Evolutionary conservation across 305 asterid species (phyloP).

Genomic region (Monarda citriodora): DNA sequence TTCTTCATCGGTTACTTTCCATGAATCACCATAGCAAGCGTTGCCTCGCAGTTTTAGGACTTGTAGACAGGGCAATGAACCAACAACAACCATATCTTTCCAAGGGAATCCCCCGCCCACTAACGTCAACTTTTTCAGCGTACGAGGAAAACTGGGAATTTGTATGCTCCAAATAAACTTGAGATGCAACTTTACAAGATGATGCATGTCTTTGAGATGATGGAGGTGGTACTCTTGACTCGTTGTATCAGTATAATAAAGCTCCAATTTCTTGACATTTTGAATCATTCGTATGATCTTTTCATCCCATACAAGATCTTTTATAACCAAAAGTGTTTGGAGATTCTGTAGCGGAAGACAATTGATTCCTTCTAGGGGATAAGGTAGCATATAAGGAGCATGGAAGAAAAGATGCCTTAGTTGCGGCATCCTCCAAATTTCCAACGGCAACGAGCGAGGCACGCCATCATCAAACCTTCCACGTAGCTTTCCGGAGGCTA

Average conservation of each 20-base stretch:
- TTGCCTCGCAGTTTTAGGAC: conserved; percentile 1
- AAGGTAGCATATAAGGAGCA: background rate
- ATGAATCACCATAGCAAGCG: background rate
- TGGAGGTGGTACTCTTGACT: background rate
- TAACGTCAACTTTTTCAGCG: background rate
- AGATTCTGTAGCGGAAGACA: background rate
- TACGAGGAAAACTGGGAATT: background rate
- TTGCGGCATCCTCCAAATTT: conserved; percentile 12
- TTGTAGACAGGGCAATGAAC: conserved; percentile 19
- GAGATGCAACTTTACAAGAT: background rate
- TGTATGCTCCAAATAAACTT: background rate
- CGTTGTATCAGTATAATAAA: background rate
- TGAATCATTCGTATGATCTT: background rate
- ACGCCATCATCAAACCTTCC: background rate
- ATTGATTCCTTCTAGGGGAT: background rate
- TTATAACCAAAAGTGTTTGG: background rate
- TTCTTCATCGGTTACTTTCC: background rate
- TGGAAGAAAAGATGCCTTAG: conserved; percentile 1
- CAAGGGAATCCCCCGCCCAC: background rate
- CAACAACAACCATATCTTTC: background rate
- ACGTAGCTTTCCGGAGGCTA: background rate
- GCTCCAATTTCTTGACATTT: conserved; percentile 1
- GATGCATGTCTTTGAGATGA: background rate
- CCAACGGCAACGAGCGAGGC: background rate
- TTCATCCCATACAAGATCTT: background rate